These are phyloP conservation scores for Sporobolomyces pararoseus DNA, from an alignment of 768 basidiomycete species.

Conservation along the genomic window DNA sequence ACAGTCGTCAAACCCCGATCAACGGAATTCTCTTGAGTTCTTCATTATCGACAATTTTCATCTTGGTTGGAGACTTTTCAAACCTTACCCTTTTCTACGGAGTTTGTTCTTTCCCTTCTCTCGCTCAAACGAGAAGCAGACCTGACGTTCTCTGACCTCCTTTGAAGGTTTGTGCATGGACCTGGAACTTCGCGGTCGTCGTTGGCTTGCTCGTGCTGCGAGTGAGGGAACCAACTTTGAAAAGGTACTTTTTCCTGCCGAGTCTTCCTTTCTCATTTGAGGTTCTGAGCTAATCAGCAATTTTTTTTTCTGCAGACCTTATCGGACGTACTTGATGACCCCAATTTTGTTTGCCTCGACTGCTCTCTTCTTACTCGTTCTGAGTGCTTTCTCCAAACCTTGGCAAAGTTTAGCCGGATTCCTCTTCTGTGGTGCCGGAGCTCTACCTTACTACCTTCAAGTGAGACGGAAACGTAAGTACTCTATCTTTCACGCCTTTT, in stretches of 20 bases:
- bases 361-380: constrained; percentile 81
- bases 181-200: constrained; percentile 56
- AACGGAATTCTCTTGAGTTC: constrained; percentile 83
- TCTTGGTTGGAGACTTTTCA: constrained; percentile 40
- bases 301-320: constrained; percentile 74
- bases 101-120: constrained; percentile 65
- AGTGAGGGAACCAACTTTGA: constrained; percentile 81
- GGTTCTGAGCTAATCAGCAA: too few species aligned
- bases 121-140: too few species aligned
- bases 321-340: constrained; percentile 85
- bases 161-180: constrained; percentile 45
- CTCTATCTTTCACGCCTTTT: background rate
- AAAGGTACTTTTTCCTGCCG: constrained; percentile 57
- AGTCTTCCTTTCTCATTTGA: background rate
- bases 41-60: constrained; percentile 55
- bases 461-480: constrained; percentile 15
- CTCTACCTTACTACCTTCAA: constrained; percentile 33
- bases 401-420: constrained; percentile 79
- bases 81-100: constrained; percentile 63
- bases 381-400: constrained; percentile 92
- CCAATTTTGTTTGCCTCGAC: constrained; percentile 85
- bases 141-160: background rate
- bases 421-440: constrained; percentile 33
- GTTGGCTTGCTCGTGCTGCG: constrained; percentile 82
- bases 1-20: constrained; percentile 72